Base-by-base conservation (phyloP, 495 filamentous ascomycete species). In the Diplogelasinospora grovesii region DNA sequence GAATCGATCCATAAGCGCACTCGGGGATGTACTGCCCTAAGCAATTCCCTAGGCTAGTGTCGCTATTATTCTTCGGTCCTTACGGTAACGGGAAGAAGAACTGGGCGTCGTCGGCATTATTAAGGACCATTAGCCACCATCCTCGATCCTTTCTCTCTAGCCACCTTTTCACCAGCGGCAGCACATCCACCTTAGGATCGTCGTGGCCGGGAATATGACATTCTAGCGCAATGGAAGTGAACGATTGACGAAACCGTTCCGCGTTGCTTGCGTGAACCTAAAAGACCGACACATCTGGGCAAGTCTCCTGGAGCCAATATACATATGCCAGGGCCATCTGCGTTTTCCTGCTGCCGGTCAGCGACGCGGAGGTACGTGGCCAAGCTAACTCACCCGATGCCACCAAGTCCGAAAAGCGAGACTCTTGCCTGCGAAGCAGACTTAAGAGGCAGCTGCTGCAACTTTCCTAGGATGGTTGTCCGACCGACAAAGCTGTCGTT, bases 261-360 rank as follows among this genome's bases (percentile, higher is more conserved):
- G 36, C 22, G 44, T 36, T 65, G 39, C 59, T 59, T 5, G 59
- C 66, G 37, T 65, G 53, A 9, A 71, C 52, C 74, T 66, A 76
- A 41, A 75, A 68, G 6, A 74, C 53, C 41, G 52, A 61, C 1
- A 45, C 47, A 9, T 59, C 49, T 3, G 67, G 62, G n/a, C 48
- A 37, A 2, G 39, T 22, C 15, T 61, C 51, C 43, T 46, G 36
- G 7, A 59, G 50, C 24, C 56, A 54, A 53, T 70, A 72, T 6
- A 53, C 56, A 41, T 66, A 69, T 41, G 71, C 66, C 26, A 79
- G 66, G 3, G 74, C 73, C 31, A 75, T 64, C 39, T 77, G 69
- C 3, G 69, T 69, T 57, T 77, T 78, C 8, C 68, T 75, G 43
- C 3, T 4, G 14, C 18, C 19, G 36, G n/a, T n/a, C n/a, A n/a